Evolutionary conservation across 306 rosid species (phyloP).

Genomic region (Rubus idaeus): DNA sequence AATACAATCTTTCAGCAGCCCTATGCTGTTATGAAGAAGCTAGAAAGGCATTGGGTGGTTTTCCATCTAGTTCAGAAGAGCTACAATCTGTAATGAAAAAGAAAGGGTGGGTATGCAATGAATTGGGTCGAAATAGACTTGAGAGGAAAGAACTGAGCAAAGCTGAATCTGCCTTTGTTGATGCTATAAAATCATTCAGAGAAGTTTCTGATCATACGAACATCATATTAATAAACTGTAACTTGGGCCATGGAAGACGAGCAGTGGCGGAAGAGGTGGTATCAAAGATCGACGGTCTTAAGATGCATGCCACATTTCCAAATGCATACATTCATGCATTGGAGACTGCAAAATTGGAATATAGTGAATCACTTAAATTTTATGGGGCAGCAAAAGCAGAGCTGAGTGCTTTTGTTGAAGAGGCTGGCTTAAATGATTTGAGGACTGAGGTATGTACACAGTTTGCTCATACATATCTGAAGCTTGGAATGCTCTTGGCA

Average conservation of each 20-base stretch:
- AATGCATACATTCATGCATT: conserved; percentile 66
- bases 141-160: conserved; percentile 61
- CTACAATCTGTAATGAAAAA: conserved; percentile 67
- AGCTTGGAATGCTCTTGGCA: conserved; percentile 95
- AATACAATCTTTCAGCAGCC: conserved; percentile 62
- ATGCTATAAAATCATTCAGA: conserved; percentile 86
- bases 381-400: conserved; percentile 87
- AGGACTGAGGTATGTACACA: conserved; percentile 82
- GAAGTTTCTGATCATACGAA: conserved; percentile 89
- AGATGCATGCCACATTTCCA: conserved; percentile 48
- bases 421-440: conserved; percentile 45
- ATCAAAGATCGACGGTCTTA: conserved; percentile 62
- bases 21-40: conserved; percentile 83
- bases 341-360: conserved; percentile 79
- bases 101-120: conserved; percentile 95
- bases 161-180: conserved; percentile 79
- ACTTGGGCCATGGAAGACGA: conserved; percentile 94
- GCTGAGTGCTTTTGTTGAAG: conserved; percentile 49
- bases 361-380: conserved; percentile 77
- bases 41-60: conserved; percentile 60
- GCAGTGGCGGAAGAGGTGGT: conserved; percentile 88
- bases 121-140: conserved; percentile 80
- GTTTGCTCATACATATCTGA: conserved; percentile 84
- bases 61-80: conserved; percentile 66
- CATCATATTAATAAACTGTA: conserved; percentile 82